Evolutionary conservation across 2,329 filamentous ascomycete species (phyloP).

Genomic region (Stachybotrys echinatus): DNA sequence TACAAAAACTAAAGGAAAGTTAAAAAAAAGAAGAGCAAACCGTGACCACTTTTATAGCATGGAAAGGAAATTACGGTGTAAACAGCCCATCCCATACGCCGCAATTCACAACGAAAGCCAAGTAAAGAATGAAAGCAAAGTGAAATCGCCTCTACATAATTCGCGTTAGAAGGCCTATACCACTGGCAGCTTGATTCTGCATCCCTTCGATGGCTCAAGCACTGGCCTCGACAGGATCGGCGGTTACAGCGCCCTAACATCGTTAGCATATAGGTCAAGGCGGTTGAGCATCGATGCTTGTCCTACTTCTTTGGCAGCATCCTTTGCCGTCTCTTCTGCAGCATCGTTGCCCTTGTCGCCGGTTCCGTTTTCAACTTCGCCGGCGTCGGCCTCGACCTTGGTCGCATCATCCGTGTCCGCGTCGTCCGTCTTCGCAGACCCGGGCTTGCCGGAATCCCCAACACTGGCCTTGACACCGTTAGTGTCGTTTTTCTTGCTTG

Average conservation of each 20-base stretch:
- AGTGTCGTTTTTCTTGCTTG: constrained; percentile 36
- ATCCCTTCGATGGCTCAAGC: constrained; percentile 17
- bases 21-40: neutral
- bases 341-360: constrained; percentile 14
- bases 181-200: neutral
- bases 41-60: neutral
- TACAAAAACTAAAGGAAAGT: too few species aligned
- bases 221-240: constrained; percentile 30
- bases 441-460: constrained; percentile 32
- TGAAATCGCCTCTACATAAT: neutral
- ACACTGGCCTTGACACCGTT: constrained; percentile 34
- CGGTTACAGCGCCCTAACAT: constrained; percentile 18
- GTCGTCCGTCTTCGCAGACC: constrained; percentile 20
- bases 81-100: neutral
- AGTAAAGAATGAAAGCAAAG: neutral
- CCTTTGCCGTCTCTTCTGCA: constrained; percentile 15
- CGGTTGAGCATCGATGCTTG: neutral
- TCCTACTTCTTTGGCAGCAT: constrained; percentile 29
- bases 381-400: constrained; percentile 2
- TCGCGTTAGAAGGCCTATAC: neutral
- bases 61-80: neutral
- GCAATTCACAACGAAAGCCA: neutral
- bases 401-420: constrained; percentile 15
- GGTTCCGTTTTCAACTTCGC: constrained; percentile 2
- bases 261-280: constrained; percentile 7